These are phyloP conservation scores for Rhodotorula sp. DNA, from an alignment of 1,284 basidiomycete genomes.

Conservation along the genomic window DNA sequence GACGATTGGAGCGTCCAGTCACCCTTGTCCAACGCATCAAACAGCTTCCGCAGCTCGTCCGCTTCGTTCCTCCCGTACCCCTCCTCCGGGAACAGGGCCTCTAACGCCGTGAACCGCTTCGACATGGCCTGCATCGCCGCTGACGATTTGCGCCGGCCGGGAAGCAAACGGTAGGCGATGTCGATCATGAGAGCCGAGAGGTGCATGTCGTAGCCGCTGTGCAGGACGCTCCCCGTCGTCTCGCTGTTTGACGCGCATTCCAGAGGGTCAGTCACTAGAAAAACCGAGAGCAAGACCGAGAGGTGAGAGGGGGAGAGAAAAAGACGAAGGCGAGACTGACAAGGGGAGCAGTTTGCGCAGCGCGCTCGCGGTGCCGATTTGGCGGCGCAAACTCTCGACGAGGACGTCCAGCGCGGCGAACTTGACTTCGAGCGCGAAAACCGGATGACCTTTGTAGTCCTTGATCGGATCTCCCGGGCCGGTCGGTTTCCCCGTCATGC, in stretches of 20 bases:
- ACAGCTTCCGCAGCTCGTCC: neutral
- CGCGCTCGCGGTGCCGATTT: conserved; percentile 3
- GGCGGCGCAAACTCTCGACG: conserved; percentile 6
- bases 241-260: conserved; percentile 6
- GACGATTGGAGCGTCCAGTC: neutral
- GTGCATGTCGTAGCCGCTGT: conserved; percentile 5
- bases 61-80: neutral
- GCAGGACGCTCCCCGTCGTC: conserved; percentile 9
- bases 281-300: too few relatives aligned
- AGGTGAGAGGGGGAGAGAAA: neutral
- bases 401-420: conserved; percentile 16
- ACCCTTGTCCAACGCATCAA: neutral
- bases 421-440: conserved; percentile 1
- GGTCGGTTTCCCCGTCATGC: neutral
- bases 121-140: neutral
- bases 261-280: neutral
- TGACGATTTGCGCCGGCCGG: neutral
- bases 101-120: neutral
- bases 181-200: conserved; percentile 10
- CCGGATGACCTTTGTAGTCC: neutral
- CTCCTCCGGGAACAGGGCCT: neutral
- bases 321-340: too few relatives aligned
- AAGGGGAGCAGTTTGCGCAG: neutral
- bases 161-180: conserved; percentile 18
- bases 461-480: conserved; percentile 1